These are phyloP conservation scores for Fusarium incarnatum DNA, from an alignment of 2,329 filamentous ascomycete species.

Conservation along the genomic window DNA sequence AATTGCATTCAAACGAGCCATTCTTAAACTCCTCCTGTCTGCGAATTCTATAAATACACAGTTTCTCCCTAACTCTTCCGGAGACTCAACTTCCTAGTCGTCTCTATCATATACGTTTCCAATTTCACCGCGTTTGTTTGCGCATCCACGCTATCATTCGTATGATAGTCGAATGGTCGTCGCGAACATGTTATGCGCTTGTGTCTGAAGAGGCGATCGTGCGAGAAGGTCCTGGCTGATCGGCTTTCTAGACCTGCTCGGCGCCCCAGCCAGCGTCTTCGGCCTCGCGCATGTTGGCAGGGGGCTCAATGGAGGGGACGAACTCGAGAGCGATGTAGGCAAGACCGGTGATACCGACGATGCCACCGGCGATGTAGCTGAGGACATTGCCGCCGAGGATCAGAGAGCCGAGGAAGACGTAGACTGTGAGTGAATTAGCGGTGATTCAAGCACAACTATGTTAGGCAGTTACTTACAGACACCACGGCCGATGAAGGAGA, in stretches of 20 bases:
- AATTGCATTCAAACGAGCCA: slow-evolving; percentile 16
- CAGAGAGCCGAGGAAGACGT: slow-evolving; percentile 93
- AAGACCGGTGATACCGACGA: slow-evolving; percentile 82
- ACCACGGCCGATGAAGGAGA: slow-evolving; percentile 95
- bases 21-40: slow-evolving; percentile 34
- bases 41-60: slow-evolving; percentile 27
- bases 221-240: background rate
- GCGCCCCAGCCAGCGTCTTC: slow-evolving; percentile 78
- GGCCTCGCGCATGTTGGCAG: slow-evolving; percentile 83
- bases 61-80: slow-evolving; percentile 19
- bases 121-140: slow-evolving; percentile 29
- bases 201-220: slow-evolving; percentile 9
- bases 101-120: slow-evolving; percentile 13
- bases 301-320: slow-evolving; percentile 81
- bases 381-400: slow-evolving; percentile 76
- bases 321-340: slow-evolving; percentile 82
- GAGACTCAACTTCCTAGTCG: background rate
- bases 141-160: slow-evolving; percentile 22
- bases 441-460: background rate
- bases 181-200: slow-evolving; percentile 19
- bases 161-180: slow-evolving; percentile 4
- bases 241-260: slow-evolving; percentile 72
- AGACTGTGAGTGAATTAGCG: slow-evolving; percentile 69
- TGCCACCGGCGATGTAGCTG: slow-evolving; percentile 79
- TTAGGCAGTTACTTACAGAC: slow-evolving; percentile 74